Conservation (phyloP, 805 yeast species). For the Ogataea haglerorum region DNA sequence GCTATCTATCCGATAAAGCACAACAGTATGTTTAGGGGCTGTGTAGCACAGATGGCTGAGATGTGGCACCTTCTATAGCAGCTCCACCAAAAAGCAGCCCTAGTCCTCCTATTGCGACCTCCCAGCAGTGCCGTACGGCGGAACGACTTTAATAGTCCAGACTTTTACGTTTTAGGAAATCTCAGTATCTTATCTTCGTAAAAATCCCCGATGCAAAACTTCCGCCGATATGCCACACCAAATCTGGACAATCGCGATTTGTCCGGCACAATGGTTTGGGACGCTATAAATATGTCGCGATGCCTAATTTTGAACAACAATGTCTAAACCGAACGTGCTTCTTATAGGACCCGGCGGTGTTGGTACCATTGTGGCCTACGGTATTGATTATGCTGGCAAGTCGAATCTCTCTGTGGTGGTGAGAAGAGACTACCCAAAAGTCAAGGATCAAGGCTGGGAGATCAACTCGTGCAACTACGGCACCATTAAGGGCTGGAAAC, state of each 20-base stretch:
- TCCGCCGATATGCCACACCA: background rate
- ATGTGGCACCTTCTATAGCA: too few relatives aligned
- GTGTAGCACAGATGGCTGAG: too few relatives aligned
- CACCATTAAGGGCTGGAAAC: constrained; percentile 50
- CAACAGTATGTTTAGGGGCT: too few relatives aligned
- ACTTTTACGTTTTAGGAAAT: too few relatives aligned
- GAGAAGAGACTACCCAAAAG: constrained; percentile 57
- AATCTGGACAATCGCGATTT: background rate
- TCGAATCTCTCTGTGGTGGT: constrained; percentile 57
- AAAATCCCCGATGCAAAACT: background rate
- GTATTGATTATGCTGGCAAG: constrained; percentile 45
- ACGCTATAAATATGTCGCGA: too few relatives aligned
- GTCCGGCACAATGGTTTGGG: too few relatives aligned
- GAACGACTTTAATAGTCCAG: too few relatives aligned
- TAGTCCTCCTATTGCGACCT: too few relatives aligned
- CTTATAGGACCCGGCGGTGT: constrained; percentile 79
- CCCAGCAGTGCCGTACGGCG: too few relatives aligned
- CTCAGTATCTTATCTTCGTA: background rate
- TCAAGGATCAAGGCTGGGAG: constrained; percentile 46
- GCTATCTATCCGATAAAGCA: too few relatives aligned
- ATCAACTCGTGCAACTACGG: constrained; percentile 66
- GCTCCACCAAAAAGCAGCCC: too few relatives aligned
- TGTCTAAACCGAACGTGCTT: constrained; percentile 8
- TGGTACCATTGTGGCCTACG: constrained; percentile 69
- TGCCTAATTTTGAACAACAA: background rate